Percentiles rank a stretch among this genome's conserved stretches.
Conservation (phyloP, 768 basidiomycete genomes). For the Collybiopsis luxurians region DNA sequence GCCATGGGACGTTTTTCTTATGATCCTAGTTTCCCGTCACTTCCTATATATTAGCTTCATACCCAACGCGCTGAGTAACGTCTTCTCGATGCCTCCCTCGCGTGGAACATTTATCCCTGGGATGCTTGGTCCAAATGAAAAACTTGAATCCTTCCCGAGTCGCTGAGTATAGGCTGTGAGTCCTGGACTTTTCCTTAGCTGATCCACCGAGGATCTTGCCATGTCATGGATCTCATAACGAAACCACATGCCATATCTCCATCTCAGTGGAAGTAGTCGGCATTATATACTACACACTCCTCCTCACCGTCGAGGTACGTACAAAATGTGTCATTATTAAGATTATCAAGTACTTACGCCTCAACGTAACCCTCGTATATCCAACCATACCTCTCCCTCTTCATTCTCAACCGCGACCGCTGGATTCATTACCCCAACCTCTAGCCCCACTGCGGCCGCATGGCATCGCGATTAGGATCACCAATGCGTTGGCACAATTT, state of each 20-base stretch:
- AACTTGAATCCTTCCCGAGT: conserved; percentile 16
- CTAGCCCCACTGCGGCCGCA: conserved; percentile 20
- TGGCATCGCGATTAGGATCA: conserved; percentile 18
- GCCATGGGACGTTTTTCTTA: too few species aligned
- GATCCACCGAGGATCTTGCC: not conserved
- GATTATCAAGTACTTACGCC: too few species aligned
- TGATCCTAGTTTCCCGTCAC: too few species aligned
- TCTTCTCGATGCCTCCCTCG: conserved; percentile 21
- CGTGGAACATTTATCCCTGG: conserved; percentile 14
- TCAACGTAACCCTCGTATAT: not conserved
- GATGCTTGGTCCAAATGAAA: conserved; percentile 15
- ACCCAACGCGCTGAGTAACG: conserved; percentile 18
- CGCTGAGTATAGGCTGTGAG: conserved; percentile 11
- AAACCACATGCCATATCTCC: too few species aligned
- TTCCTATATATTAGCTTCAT: too few species aligned
- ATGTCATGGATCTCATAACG: too few species aligned
- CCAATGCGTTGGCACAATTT: conserved; percentile 20
- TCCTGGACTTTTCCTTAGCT: not conserved
- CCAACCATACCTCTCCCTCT: conserved; percentile 16
- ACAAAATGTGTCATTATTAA: too few species aligned
- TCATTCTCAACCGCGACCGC: conserved; percentile 17
- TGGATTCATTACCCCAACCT: conserved; percentile 19
- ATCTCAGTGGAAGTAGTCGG: conserved; percentile 15
- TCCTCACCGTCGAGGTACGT: conserved; percentile 17
- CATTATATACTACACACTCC: conserved; percentile 17